Conservation (phyloP, 306 rosid species). For the Castanea crenata region DNA sequence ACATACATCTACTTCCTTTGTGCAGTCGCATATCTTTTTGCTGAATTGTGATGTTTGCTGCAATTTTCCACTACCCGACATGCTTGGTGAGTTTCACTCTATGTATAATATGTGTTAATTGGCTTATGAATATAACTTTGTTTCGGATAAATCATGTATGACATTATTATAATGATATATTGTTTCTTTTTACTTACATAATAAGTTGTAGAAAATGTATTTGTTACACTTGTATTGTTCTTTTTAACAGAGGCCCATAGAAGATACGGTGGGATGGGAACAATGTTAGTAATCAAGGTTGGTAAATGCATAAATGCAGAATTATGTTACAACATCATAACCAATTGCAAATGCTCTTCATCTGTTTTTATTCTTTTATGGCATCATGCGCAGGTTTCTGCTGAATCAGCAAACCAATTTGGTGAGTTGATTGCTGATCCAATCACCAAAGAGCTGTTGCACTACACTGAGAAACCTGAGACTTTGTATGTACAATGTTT, state of each 20-base stretch:
- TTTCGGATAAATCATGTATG: background rate
- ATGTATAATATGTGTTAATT: background rate
- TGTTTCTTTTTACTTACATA: slow-evolving; percentile 2
- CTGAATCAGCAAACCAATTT: slow-evolving; percentile 77
- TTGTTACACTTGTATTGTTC: background rate
- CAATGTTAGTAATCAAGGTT: slow-evolving; percentile 88
- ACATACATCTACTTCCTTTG: slow-evolving; percentile 25
- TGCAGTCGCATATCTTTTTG: slow-evolving; percentile 88
- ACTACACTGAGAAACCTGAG: slow-evolving; percentile 95
- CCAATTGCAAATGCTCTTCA: background rate
- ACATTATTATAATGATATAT: slow-evolving; percentile 15
- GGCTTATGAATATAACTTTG: background rate
- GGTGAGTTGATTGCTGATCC: slow-evolving; percentile 98
- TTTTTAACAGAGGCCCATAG: slow-evolving; percentile 71
- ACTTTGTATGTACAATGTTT: slow-evolving; percentile 59
- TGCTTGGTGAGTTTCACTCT: slow-evolving; percentile 73
- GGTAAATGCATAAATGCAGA: slow-evolving; percentile 20
- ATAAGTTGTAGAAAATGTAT: slow-evolving; percentile 8
- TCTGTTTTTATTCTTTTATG: slow-evolving; percentile 14
- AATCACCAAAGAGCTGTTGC: slow-evolving; percentile 78
- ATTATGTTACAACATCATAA: slow-evolving; percentile 1
- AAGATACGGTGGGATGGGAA: slow-evolving; percentile 87
- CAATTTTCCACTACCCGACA: slow-evolving; percentile 73
- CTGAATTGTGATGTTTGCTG: slow-evolving; percentile 97
- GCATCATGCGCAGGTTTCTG: slow-evolving; percentile 64